These are phyloP conservation scores for Yamagishiella unicocca DNA, from an alignment of 139 green algal species.

Conservation along the genomic window DNA sequence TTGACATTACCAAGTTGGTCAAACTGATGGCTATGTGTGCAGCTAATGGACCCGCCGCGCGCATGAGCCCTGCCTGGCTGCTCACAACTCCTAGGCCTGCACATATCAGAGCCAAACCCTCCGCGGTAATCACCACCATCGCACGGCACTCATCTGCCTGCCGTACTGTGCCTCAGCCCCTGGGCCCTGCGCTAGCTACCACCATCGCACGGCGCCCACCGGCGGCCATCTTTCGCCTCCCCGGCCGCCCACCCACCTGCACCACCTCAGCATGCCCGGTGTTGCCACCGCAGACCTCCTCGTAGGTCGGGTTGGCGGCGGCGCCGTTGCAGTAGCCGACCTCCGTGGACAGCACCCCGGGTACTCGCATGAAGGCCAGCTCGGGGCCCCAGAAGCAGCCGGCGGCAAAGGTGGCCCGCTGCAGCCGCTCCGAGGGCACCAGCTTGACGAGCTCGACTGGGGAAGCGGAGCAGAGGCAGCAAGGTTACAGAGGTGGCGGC, in stretches of 20 bases:
- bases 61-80: no score
- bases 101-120: no score
- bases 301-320: constrained; percentile 75
- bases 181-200: no score
- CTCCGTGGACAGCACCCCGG: constrained; percentile 83
- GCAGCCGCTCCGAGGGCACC: constrained; percentile 57
- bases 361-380: constrained; percentile 74
- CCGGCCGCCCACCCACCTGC: constrained; percentile 65
- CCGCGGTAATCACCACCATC: no score
- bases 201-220: no score
- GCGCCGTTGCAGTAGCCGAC: constrained; percentile 78
- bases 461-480: not conserved
- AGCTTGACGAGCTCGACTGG: constrained; percentile 71
- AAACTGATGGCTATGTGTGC: no score
- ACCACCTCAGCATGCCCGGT: constrained; percentile 93
- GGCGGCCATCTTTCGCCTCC: no score
- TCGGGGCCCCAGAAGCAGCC: constrained; percentile 91
- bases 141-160: no score
- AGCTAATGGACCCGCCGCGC: no score
- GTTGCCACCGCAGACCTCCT: constrained; percentile 86
- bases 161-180: no score
- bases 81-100: no score
- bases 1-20: no score
- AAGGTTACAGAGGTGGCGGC: not conserved
- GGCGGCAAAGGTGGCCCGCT: constrained; percentile 73